Evolutionary conservation across 2,329 filamentous ascomycete genomes (phyloP), one percentile per base, ranked within the genome.

Genomic region (Fonsecaea pugnacius): DNA sequence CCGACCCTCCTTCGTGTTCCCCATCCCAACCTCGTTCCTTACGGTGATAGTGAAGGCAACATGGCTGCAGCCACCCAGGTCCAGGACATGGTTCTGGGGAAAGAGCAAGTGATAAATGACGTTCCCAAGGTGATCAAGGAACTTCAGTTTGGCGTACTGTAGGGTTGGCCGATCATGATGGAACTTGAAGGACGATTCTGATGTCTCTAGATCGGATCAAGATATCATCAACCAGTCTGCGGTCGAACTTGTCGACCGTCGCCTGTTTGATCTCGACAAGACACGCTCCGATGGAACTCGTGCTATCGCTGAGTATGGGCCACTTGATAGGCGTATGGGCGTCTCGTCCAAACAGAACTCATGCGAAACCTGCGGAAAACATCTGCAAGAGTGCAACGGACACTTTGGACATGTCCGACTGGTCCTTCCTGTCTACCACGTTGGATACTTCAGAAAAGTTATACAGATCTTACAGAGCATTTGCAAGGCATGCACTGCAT

Each of bases 221-320:
- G 92, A 98, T 74, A 96, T 98, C 70, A 91, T 96, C 71, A 96
- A 94, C 75, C 95, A 99, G 78, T 92, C 91, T 68, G 92, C 97
- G 63, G 85, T 98, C 70, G 92, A 97, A 78, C 90, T 99, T 63
- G 96, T 91, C n/a, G 91, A 97, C 76, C 88, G 92, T 72, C 89
- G 93, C 76, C 88, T 98, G 67, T 99, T 96, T 82, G 92, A 99
- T 76, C 86, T 96, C 71, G 88, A 91, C 71, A 89, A 89, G 73
- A 89, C 89, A 73, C 88, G 92, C 74, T 51, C 57, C 2, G 57
- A 48, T 46, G 57, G 57, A 9, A 48, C 57, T 51, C 57, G 57
- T 36, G 85, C 85, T 58, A 87, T 92, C 18, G 91, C 90, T 64
- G 82, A 85, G 64, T 87, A 98, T 82, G 95, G 95, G 51, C 91